These are phyloP conservation scores for Kurtzmaniella quercitrusa DNA, from an alignment of 1,139 yeast species.

Conservation along the genomic window DNA sequence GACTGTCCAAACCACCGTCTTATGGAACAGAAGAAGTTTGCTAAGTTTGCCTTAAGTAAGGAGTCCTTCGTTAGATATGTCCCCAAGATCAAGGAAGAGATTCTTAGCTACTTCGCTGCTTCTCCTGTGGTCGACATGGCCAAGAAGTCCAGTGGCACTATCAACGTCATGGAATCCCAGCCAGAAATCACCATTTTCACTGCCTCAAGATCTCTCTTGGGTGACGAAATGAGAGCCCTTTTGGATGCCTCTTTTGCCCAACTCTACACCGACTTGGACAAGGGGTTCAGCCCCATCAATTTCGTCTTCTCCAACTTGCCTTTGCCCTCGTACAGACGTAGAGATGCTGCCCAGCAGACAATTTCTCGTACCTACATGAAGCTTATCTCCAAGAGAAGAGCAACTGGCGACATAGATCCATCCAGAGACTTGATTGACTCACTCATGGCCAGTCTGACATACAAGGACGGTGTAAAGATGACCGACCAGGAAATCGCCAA, in stretches of 20 bases:
- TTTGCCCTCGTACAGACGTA: constrained; percentile 73
- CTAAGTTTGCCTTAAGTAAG: constrained; percentile 80
- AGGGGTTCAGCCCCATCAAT: constrained; percentile 94
- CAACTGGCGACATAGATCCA: constrained; percentile 64
- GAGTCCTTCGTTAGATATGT: constrained; percentile 85
- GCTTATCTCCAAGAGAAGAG: constrained; percentile 71
- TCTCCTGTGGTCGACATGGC: constrained; percentile 43
- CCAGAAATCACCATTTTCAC: constrained; percentile 96
- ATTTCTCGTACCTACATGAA: constrained; percentile 78
- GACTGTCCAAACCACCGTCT: constrained; percentile 91
- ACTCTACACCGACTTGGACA: constrained; percentile 86
- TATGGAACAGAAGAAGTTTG: constrained; percentile 98
- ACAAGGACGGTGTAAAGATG: constrained; percentile 92
- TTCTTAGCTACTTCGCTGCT: constrained; percentile 55
- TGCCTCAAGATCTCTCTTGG: constrained; percentile 86
- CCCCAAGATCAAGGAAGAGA: constrained; percentile 81
- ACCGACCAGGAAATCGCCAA: constrained; percentile 94
- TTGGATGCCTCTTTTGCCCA: constrained; percentile 82
- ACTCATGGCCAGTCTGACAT: constrained; percentile 74
- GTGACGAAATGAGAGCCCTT: constrained; percentile 83
- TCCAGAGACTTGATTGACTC: constrained; percentile 88
- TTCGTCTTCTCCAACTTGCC: constrained; percentile 95
- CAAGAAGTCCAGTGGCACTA: constrained; percentile 42
- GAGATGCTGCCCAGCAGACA: constrained; percentile 84
- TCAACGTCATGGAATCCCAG: constrained; percentile 77